phyloP scores from a whole-genome alignment of 2,329 filamentous ascomycete genomes.

The Xylariales sp. region DNA sequence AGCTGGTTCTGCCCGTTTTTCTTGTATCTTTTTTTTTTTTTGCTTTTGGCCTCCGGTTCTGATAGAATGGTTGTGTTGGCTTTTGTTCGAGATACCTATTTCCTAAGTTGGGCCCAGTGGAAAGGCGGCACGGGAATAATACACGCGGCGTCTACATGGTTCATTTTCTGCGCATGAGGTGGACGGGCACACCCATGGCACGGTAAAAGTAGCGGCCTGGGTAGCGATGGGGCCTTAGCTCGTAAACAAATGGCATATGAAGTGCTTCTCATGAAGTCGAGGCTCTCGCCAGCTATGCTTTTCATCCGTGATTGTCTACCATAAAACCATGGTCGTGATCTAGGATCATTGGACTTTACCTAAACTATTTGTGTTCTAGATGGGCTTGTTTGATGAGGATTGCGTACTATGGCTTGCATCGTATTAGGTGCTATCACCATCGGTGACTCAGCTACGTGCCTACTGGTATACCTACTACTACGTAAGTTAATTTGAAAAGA shows the following conservation, averaged over 20 bases:
- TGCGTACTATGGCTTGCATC: not conserved
- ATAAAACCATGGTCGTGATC: not conserved
- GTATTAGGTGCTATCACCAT: not conserved
- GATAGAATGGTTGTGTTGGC: slow-evolving; percentile 32
- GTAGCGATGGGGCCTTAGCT: slow-evolving; percentile 1
- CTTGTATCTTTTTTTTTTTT: slow-evolving; percentile 11
- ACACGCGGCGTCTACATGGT: slow-evolving; percentile 21
- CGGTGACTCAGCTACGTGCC: no score
- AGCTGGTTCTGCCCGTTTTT: slow-evolving; percentile 4
- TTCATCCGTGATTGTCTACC: not conserved
- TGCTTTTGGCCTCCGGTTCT: slow-evolving; percentile 18
- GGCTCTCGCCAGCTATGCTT: no score
- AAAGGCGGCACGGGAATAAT: slow-evolving; percentile 27
- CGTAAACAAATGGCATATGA: slow-evolving; percentile 5
- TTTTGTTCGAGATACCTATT: slow-evolving; percentile 39
- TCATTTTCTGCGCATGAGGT: slow-evolving; percentile 5
- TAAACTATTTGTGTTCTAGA: not conserved
- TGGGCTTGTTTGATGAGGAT: not conserved
- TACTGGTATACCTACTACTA: no score
- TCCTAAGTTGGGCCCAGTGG: slow-evolving; percentile 17
- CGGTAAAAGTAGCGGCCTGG: not conserved
- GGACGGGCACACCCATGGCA: not conserved
- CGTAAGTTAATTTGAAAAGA: no score
- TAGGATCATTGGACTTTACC: not conserved
- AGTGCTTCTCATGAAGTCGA: not conserved